These are phyloP conservation scores for Rhizophora apiculata DNA, from an alignment of 345 rosid species.

Conservation along the genomic window DNA sequence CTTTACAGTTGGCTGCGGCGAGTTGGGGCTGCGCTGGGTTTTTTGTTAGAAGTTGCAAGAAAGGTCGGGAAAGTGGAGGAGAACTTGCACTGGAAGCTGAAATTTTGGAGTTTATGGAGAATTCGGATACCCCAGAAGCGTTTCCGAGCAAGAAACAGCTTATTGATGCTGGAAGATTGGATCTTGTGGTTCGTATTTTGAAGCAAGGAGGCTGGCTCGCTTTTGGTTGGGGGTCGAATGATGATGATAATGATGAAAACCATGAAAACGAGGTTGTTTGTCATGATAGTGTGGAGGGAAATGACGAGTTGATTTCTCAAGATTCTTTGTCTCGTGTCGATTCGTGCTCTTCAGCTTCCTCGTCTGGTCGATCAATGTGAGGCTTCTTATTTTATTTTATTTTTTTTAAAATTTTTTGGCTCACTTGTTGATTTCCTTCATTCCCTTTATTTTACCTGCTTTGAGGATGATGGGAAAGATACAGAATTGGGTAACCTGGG, in stretches of 20 bases:
- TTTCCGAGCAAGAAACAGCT: conserved; percentile 73
- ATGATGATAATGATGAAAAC: conserved; percentile 31
- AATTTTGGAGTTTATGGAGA: conserved; percentile 80
- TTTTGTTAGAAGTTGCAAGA: conserved; percentile 46
- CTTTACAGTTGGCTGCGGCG: conserved; percentile 20
- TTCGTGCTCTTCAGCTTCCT: conserved; percentile 34
- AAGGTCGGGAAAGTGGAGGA: conserved; percentile 41
- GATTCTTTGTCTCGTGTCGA: conserved; percentile 23
- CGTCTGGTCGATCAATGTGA: conserved; percentile 59
- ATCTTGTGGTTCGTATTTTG: conserved; percentile 62
- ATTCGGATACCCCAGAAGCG: conserved; percentile 51
- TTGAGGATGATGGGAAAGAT: not conserved
- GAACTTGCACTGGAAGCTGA: conserved; percentile 60
- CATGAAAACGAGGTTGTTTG: conserved; percentile 15
- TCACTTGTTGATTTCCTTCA: not conserved
- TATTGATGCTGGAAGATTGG: conserved; percentile 62
- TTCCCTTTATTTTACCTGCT: conserved; percentile 3
- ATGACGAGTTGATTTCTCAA: conserved; percentile 20
- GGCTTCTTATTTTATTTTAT: conserved; percentile 30
- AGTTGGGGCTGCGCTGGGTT: conserved; percentile 34
- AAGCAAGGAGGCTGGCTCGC: conserved; percentile 84
- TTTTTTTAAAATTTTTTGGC: not conserved
- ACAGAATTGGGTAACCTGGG: too few relatives aligned
- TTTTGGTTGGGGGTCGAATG: conserved; percentile 78
- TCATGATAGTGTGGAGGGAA: conserved; percentile 12